phyloP scores from a whole-genome alignment of 225 moss, liverwort and hornwort species.

The Rhytidiadelphus loreus region DNA sequence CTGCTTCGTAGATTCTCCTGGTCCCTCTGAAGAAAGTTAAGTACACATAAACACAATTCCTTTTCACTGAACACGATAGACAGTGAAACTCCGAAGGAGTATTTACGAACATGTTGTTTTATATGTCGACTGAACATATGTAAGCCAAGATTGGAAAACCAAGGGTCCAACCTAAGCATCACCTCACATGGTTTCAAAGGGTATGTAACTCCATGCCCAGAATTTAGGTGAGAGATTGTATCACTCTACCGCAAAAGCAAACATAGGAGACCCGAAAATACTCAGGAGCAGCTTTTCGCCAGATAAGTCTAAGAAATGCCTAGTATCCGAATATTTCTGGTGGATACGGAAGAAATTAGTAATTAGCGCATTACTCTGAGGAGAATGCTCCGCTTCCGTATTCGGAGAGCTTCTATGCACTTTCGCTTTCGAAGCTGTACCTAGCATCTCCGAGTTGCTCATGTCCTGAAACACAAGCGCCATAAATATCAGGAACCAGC shows the following conservation, averaged over 20 bases:
- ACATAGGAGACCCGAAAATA: neutral
- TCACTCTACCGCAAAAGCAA: neutral
- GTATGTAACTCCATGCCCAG: neutral
- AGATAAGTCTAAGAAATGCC: neutral
- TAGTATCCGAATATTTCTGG: neutral
- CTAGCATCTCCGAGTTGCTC: neutral
- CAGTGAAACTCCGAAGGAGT: neutral
- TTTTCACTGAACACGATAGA: neutral
- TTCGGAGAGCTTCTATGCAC: neutral
- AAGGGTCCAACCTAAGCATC: neutral
- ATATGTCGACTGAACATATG: neutral
- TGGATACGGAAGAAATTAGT: constrained; percentile 91
- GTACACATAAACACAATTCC: neutral
- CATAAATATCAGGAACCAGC: neutral
- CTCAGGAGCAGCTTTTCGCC: neutral
- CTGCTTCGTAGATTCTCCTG: constrained; percentile 29
- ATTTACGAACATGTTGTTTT: neutral
- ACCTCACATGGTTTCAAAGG: neutral
- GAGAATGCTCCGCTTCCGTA: constrained; percentile 13
- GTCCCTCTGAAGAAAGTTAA: constrained; percentile 42
- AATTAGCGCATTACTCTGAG: constrained; percentile 36
- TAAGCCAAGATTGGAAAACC: neutral
- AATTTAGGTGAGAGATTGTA: neutral
- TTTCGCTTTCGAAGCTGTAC: neutral
- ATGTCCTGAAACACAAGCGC: constrained; percentile 21